Percentiles rank a stretch among this genome's conserved stretches.
phyloP scores from a whole-genome alignment of 1,284 basidiomycete genomes.

The Apiotrichum veenhuisii region DNA sequence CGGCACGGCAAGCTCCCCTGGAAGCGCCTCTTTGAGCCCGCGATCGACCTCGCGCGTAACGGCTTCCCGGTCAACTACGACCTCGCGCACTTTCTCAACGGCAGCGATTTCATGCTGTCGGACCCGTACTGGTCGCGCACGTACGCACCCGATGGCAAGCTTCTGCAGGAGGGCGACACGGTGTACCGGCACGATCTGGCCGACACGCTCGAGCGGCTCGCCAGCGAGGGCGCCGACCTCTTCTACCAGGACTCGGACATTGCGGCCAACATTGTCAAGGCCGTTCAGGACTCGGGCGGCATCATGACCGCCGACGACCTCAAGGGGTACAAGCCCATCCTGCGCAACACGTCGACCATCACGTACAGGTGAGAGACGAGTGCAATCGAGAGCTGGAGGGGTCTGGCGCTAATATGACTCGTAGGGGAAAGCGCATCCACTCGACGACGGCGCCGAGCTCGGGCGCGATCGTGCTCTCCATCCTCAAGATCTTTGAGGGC shows the following conservation, averaged over 20 bases:
- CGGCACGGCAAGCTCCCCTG: slow-evolving; percentile 69
- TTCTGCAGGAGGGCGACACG: slow-evolving; percentile 21
- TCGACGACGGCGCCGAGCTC: slow-evolving; percentile 34
- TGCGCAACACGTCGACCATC: slow-evolving; percentile 23
- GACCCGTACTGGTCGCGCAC: slow-evolving; percentile 37
- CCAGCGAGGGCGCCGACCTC: slow-evolving; percentile 22
- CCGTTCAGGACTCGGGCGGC: slow-evolving; percentile 17
- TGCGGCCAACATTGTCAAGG: slow-evolving; percentile 25
- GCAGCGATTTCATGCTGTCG: slow-evolving; percentile 28
- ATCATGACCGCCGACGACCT: slow-evolving; percentile 30
- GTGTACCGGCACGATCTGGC: slow-evolving; percentile 23
- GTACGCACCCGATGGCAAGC: slow-evolving; percentile 32
- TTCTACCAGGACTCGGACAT: slow-evolving; percentile 26
- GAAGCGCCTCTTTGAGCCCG: slow-evolving; percentile 67
- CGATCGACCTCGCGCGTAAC: slow-evolving; percentile 62
- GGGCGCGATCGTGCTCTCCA: slow-evolving; percentile 29
- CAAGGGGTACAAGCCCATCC: slow-evolving; percentile 24
- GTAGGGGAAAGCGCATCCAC: slow-evolving; percentile 31
- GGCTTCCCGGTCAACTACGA: slow-evolving; percentile 61
- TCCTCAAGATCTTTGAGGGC: slow-evolving; percentile 38
- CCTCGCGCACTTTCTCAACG: slow-evolving; percentile 26
- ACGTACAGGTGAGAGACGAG: slow-evolving; percentile 24
- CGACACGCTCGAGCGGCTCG: slow-evolving; percentile 26
- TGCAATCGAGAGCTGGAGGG: too few species aligned
- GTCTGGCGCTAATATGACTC: not conserved